phyloP scores from a whole-genome alignment of 2,329 filamentous ascomycete genomes.

The Fusarium subglutinans region DNA sequence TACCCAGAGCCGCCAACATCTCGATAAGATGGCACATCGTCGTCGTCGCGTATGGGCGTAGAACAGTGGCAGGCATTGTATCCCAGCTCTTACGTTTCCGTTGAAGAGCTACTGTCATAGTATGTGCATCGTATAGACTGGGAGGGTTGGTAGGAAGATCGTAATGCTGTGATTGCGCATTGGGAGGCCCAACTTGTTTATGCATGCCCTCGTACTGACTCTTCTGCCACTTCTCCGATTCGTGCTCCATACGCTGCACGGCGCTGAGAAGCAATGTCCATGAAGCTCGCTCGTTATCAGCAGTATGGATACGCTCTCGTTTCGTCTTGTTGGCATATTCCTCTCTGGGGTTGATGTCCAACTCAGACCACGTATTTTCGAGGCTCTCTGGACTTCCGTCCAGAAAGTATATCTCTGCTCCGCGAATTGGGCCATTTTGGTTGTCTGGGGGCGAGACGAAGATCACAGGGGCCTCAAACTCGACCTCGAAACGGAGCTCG shows the following conservation, averaged over 20 bases:
- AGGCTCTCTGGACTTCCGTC: conserved; percentile 52
- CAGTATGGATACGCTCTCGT: conserved; percentile 58
- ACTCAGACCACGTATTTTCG: conserved; percentile 46
- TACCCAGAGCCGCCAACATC: conserved; percentile 62
- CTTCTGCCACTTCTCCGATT: conserved; percentile 59
- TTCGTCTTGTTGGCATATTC: conserved; percentile 38
- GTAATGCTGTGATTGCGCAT: conserved; percentile 7
- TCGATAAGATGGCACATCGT: conserved; percentile 66
- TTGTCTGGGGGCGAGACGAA: conserved; percentile 58
- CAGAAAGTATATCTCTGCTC: conserved; percentile 48
- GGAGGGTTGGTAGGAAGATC: conserved; percentile 40
- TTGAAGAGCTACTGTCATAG: conserved; percentile 57
- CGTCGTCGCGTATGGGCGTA: conserved; percentile 62
- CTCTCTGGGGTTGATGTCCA: conserved; percentile 44
- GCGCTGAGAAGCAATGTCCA: conserved; percentile 63
- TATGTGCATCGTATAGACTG: conserved; percentile 47
- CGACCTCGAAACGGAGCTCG: conserved; percentile 60
- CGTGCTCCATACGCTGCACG: conserved; percentile 59
- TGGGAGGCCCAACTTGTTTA: conserved; percentile 34
- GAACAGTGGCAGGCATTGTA: conserved; percentile 59
- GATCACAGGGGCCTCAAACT: conserved; percentile 60
- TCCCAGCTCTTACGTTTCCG: conserved; percentile 60
- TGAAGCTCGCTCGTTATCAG: conserved; percentile 65
- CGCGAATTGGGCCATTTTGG: conserved; percentile 47
- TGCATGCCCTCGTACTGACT: conserved; percentile 45